Evolutionary conservation across 192 early-diverging fungal species (phyloP).

Genomic region (Linnemannia zychae): DNA sequence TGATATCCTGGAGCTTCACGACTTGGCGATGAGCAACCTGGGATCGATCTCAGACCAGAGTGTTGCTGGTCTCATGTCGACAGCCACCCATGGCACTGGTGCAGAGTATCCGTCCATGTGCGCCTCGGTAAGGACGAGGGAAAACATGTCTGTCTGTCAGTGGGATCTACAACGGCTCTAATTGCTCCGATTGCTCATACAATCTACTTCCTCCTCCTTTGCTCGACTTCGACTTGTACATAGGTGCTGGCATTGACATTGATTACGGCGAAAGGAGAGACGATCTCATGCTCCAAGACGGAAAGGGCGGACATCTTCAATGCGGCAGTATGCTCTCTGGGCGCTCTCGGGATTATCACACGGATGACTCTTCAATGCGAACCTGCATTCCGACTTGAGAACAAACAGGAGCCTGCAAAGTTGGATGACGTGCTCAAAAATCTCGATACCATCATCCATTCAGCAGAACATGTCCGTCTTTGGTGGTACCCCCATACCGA

Average conservation of each 20-base stretch:
- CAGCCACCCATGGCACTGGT: slow-evolving; percentile 82
- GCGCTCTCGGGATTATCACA: slow-evolving; percentile 78
- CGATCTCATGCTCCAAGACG: slow-evolving; percentile 64
- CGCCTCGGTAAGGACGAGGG: slow-evolving; percentile 58
- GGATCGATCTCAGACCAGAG: slow-evolving; percentile 84
- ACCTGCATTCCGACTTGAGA: slow-evolving; percentile 73
- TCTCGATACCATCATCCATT: slow-evolving; percentile 63
- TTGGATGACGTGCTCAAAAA: slow-evolving; percentile 68
- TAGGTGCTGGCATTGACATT: slow-evolving; percentile 70
- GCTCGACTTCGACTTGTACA: not conserved
- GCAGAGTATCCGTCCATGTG: slow-evolving; percentile 71
- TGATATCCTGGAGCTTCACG: slow-evolving; percentile 63
- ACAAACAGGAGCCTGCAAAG: slow-evolving; percentile 72
- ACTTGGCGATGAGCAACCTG: slow-evolving; percentile 75
- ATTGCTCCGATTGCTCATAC: not conserved
- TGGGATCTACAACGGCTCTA: not conserved
- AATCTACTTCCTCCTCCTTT: not conserved
- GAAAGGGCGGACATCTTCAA: slow-evolving; percentile 69
- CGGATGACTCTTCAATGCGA: slow-evolving; percentile 77
- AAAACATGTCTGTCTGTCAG: not conserved
- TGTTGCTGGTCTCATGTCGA: slow-evolving; percentile 78
- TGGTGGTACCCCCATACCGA: slow-evolving; percentile 88
- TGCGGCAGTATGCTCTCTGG: slow-evolving; percentile 77
- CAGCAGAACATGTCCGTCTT: slow-evolving; percentile 81
- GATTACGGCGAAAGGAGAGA: slow-evolving; percentile 67